Evolutionary conservation across 495 filamentous ascomycete species (phyloP).

Genomic region (Parathielavia hyrcaniae): DNA sequence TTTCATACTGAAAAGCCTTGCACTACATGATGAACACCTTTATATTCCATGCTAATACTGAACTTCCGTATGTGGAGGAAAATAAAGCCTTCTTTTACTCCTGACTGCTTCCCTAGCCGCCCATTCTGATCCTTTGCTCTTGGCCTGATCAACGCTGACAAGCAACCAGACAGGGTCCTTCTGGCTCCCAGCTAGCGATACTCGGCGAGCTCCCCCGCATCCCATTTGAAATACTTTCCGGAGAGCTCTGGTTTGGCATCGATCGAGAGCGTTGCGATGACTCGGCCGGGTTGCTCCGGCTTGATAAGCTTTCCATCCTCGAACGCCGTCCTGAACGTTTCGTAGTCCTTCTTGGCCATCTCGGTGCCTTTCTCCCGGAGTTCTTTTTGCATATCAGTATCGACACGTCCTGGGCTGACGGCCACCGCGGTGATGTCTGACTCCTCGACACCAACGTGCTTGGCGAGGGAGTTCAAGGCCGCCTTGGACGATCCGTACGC

Average conservation of each 20-base stretch:
- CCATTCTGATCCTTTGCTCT: background rate
- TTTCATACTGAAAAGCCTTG: constrained; percentile 19
- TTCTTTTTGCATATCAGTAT: constrained; percentile 89
- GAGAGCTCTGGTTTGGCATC: constrained; percentile 56
- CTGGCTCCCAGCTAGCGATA: constrained; percentile 48
- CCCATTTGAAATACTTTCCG: constrained; percentile 75
- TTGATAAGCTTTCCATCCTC: constrained; percentile 65
- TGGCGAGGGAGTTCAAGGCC: constrained; percentile 73
- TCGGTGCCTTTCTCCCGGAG: constrained; percentile 58
- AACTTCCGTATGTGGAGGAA: constrained; percentile 65
- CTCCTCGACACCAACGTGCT: constrained; percentile 72
- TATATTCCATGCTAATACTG: constrained; percentile 90
- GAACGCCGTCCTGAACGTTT: constrained; percentile 60
- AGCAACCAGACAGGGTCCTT: constrained; percentile 3
- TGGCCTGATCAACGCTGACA: constrained; percentile 19
- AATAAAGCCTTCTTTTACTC: constrained; percentile 95
- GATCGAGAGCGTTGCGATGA: constrained; percentile 70
- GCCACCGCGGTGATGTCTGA: constrained; percentile 62
- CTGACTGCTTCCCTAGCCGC: constrained; percentile 49
- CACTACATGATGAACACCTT: constrained; percentile 38
- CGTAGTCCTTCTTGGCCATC: constrained; percentile 60
- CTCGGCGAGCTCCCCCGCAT: constrained; percentile 54
- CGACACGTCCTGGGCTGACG: constrained; percentile 76
- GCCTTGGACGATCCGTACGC: constrained; percentile 83
- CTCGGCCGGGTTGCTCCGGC: constrained; percentile 77